These are phyloP conservation scores for Penicillium olsonii DNA, from an alignment of 2,329 filamentous ascomycete genomes.

Conservation along the genomic window DNA sequence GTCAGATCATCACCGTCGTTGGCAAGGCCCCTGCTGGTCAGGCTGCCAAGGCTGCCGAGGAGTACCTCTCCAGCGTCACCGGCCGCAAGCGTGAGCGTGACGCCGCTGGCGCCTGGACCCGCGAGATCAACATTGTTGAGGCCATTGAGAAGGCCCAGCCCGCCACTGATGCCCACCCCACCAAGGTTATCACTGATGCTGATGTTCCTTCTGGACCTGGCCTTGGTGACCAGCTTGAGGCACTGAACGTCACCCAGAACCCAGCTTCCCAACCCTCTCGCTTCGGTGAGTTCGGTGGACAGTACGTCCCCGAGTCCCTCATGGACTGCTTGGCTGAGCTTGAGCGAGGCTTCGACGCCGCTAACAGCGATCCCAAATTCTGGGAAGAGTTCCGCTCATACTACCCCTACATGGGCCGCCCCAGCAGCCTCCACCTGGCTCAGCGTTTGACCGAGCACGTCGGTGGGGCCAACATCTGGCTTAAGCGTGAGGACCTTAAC, in stretches of 20 bases:
- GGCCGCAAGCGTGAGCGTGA: slow-evolving; percentile 55
- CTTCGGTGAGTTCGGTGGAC: slow-evolving; percentile 94
- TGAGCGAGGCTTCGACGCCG: slow-evolving; percentile 85
- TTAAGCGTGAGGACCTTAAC: slow-evolving; percentile 97
- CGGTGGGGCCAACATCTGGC: slow-evolving; percentile 92
- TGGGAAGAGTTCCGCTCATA: slow-evolving; percentile 97
- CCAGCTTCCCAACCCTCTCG: slow-evolving; percentile 70
- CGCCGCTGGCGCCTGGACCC: slow-evolving; percentile 51
- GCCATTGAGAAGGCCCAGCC: slow-evolving; percentile 63
- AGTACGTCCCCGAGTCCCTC: slow-evolving; percentile 94
- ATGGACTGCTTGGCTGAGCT: slow-evolving; percentile 95
- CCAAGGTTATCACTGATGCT: slow-evolving; percentile 64
- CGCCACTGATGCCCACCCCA: slow-evolving; percentile 51
- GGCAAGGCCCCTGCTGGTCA: slow-evolving; percentile 67
- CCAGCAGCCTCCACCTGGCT: slow-evolving; percentile 86
- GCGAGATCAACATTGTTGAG: slow-evolving; percentile 71
- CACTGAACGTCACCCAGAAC: slow-evolving; percentile 67
- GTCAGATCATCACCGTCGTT: slow-evolving; percentile 86
- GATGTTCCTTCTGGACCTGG: slow-evolving; percentile 61
- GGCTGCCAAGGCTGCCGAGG: slow-evolving; percentile 72
- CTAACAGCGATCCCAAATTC: slow-evolving; percentile 84
- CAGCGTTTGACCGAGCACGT: slow-evolving; percentile 84
- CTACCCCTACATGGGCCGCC: slow-evolving; percentile 96
- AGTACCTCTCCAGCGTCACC: slow-evolving; percentile 79
- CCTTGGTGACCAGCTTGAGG: slow-evolving; percentile 80